A percentile compares a stretch with the other conserved stretches of the same genome.
These are phyloP conservation scores for Eucalyptus shirleyi DNA, from an alignment of 345 rosid species.

Conservation along the genomic window DNA sequence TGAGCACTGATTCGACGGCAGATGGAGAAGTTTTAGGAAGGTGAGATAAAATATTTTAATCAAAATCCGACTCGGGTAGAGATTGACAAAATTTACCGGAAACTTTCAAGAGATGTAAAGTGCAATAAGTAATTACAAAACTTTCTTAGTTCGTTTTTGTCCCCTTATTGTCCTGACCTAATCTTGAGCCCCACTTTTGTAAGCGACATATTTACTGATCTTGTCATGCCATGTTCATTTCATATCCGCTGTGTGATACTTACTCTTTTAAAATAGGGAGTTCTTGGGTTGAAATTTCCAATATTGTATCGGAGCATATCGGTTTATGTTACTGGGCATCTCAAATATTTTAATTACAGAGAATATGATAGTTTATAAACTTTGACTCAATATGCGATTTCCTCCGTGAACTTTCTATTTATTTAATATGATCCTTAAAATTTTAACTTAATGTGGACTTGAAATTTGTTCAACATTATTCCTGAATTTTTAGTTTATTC, in stretches of 20 bases:
- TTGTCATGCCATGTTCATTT: background rate
- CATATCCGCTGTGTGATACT: background rate
- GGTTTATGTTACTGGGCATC: rapidly evolving
- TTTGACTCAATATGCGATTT: rapidly evolving
- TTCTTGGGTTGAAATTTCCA: background rate
- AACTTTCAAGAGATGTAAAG: background rate
- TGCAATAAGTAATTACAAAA: too few relatives aligned
- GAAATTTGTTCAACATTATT: too few relatives aligned
- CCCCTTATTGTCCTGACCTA: background rate
- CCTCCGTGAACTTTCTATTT: rapidly evolving
- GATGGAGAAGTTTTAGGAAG: background rate
- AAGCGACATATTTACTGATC: background rate
- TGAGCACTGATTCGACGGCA: background rate
- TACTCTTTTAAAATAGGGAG: background rate
- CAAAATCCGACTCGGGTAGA: background rate
- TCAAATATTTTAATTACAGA: background rate
- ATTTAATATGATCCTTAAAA: rapidly evolving
- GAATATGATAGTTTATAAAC: rapidly evolving
- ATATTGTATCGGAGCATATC: rapidly evolving
- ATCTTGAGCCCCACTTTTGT: background rate
- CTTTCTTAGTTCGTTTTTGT: too few relatives aligned
- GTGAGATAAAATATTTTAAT: background rate
- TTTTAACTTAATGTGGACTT: too few relatives aligned
- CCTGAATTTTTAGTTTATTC: too few relatives aligned
- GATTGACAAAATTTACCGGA: background rate